Evolutionary conservation across 371 early-diverging fungal species (phyloP), one percentile per base, ranked within the genome.

Genomic region (Haplosporangium sp.): DNA sequence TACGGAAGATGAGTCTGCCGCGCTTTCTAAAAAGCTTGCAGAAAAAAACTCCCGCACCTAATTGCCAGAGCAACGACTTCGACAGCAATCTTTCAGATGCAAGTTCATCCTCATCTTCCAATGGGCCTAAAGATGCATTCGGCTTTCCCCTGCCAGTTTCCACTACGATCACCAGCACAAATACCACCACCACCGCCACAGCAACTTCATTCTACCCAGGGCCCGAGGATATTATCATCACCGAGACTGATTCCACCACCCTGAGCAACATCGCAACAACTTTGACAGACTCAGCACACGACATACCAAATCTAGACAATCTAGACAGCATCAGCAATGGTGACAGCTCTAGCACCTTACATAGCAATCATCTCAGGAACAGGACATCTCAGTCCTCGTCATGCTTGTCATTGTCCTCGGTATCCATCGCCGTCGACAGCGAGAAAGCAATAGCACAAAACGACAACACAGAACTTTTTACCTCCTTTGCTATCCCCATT

Each of bases 61-160:
- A 29, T 29, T 52, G 20, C 47, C 18, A 12, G 45, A 45, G 16
- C 21, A 41, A 45, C 46, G 9, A 6, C 41, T 36, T 45, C 36
- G 62, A 65, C 21, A 58, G 21, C 37, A 41, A 60, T 61, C 64
- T 68, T 59, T 62, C 67, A 41, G 59, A 64, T 57, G 23, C 41
- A 42, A 54, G 59, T 57, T 48, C 68, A 40, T 67, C 74, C 5
- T 68, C 74, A 11, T 51, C 58, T 13, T 60, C 69, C 12, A 57
- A 42, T 42, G 63, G 60, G 12, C 68, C 56, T 6, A 63, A 54
- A 36, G 74, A 74, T 68, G 74, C 68, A 1, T 29, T 74, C 12
- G 74, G 74, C 7, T 67, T 63, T 18, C 74, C 74, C 41, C n/a
- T 74, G n/a, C 74, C 74, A n/a, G 67, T 63, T 54, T 62, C 63